Evolutionary conservation across 345 rosid genomes (phyloP).

Genomic region (Barbarea vulgaris): DNA sequence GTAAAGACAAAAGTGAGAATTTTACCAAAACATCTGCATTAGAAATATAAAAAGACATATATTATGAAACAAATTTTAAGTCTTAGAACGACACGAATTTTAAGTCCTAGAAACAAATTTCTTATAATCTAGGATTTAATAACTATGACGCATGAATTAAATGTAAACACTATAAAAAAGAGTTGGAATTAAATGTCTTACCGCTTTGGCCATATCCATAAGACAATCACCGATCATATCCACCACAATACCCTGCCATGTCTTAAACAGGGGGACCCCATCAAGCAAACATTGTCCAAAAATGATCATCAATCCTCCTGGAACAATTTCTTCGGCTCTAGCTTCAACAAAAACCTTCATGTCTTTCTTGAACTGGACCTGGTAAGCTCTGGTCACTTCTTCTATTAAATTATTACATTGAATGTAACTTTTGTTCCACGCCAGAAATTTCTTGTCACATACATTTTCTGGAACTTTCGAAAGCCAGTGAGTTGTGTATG

Average conservation of each 20-base stretch:
- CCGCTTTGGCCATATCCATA: conserved; percentile 17
- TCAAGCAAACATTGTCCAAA: conserved; percentile 8
- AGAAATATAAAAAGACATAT: no score
- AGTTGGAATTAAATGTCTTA: background rate
- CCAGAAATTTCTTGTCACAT: background rate
- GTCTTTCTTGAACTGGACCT: conserved; percentile 4
- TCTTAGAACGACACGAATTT: no score
- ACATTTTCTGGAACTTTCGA: background rate
- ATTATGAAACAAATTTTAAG: no score
- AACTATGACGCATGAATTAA: no score
- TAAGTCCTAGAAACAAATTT: no score
- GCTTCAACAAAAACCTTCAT: conserved; percentile 15
- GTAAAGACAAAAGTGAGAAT: no score
- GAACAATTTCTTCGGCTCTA: conserved; percentile 21
- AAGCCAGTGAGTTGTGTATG: conserved; percentile 11
- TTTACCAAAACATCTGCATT: no score
- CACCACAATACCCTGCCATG: conserved; percentile 4
- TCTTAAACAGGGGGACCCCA: background rate
- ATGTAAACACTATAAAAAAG: no score
- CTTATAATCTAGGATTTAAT: no score
- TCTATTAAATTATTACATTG: background rate
- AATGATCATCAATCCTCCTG: conserved; percentile 1
- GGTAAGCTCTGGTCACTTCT: conserved; percentile 13
- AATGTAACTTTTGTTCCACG: background rate
- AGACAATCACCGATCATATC: conserved; percentile 21